Evolutionary conservation across 352 stramenopile species (phyloP), one percentile per base, ranked within the genome.

Genomic region (Phytophthora aleatoria): DNA sequence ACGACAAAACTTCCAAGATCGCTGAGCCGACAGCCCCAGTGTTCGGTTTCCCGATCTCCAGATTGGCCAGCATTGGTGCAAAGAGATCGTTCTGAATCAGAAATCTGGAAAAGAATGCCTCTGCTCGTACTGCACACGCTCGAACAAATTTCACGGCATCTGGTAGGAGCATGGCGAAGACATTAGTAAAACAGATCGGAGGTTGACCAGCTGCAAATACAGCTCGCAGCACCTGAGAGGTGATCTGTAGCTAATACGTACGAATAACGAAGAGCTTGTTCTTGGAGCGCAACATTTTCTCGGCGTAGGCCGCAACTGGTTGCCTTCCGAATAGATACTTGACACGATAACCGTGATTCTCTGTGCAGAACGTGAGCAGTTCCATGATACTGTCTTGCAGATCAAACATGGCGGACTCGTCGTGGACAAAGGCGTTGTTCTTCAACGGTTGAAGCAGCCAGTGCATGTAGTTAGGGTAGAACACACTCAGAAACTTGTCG

Each of bases 391-490:
- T 89, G 54, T 91, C 87, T 66, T 92, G 83, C 35, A 92, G 61
- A 41, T 83, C 73, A 69, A 94, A 95, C 47, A 95, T 73, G 5
- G 68, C 72, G 5, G 76, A 70, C 28, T 83, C 65, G 52, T 88
- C 69, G 33, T 59, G 57, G 7, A 70, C 50, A 30, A 77, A 74
- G 2, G 70, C 69, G 6, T 73, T 78, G 54, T 76, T 87, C 71
- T 92, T 92, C 65, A 95, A 61, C 3, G 85, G 83, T 65, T 95
- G 87, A 11, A 95, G 68, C 50, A 93, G 47, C 87, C 87, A 95
- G 20, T 89, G 82, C 62, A 94, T 94, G 66, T 95, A 95, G 71
- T 92, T 93, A 36, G 84, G 83, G 53, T 95, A 95, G 31, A 95
- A 61, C 48, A 95, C 85, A 61, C 84, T 90, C 44, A 95, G 71